Base-by-base conservation (phyloP, 192 early-diverging fungal species). In the Podochytrium sp. region DNA sequence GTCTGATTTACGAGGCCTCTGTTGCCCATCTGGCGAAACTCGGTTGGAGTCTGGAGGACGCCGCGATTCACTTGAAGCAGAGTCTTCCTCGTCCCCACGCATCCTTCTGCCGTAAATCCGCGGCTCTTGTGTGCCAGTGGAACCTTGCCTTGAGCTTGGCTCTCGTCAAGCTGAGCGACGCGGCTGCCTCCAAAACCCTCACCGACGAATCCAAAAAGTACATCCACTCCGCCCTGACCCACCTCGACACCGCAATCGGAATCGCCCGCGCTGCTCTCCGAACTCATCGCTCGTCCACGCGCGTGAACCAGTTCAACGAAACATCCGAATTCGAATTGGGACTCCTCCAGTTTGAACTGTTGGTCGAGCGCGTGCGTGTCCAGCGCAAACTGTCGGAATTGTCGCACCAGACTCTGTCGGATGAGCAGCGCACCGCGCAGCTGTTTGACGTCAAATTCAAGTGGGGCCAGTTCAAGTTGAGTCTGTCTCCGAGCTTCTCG, bases 21-120 rank as follows among this genome's bases (percentile, higher is more conserved):
- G 3, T 66, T 43, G 35, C 47, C 10, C 14, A 50, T 51, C 33
- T 66, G 23, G 23, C n/a, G 1, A 66, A 30, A 18, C 12, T 7
- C 23, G 65, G 65, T n/a, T 27, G 14, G 5, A 51, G 23, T 7
- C 2, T 18, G 10, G 47, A 66, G 7, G 47, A 49, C 1, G 65
- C 43, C 12, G 1, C 27, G 1, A 14, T 50, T 10, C 0, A 27
- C 12, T 0, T 66, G n/a, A 50, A 10, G 18, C 65, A 50, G 23
- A 50, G 65, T 32, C 32, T 66, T 1, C 65, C 65, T n/a, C 49
- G 23, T 18, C 65, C 65, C 18, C 65, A 66, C 47, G 47, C 30
- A 50, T 18, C 7, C 2, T 66, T 66, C 32, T 23, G 42, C 50
- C 2, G 65, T 16, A n/a, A 16, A 14, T 66, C 65, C 18, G 65